Base-by-base conservation (phyloP, 176 grass and related monocot species). In the Aegilops speltoides region DNA sequence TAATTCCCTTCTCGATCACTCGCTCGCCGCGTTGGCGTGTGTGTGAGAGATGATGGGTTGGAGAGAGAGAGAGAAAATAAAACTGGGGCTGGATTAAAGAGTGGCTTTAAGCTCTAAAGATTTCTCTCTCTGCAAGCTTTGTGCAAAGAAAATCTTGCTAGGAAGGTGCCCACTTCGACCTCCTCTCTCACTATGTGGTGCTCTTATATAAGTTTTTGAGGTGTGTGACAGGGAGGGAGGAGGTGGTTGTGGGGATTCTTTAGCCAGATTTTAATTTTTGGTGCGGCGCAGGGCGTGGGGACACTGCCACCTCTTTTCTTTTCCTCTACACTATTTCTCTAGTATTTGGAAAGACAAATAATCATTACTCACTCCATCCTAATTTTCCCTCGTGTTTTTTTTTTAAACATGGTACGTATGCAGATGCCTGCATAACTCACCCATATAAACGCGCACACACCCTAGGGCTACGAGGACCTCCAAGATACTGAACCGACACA, bases 151-250 rank as follows among this genome's bases (percentile, higher is more conserved):
- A 80, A 76, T 62, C 62, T 76, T 77, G 81, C 37, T 85, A 60
- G 65, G 81, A 81, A 85, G 89, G 71, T 46, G 81, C 89, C 82
- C 85, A 80, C 89, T 76, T 61, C 63, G 63, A 22, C 16, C 68
- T 63, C 26, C 10, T 9, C 50, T 20, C 22, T 36, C 46, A 68
- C 29, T 87, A 16, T 78, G 50, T 63, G 77, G 86, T 81, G 63
- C 89, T 81, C 77, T 91, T 88, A 91, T 87, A 91, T 91, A 91
- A 81, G 89, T 88, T 87, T 68, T 91, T 32, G 76, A 77, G 88
- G 65, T 31, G 87, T 56, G 71, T 64, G 83, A 71, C 83, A 86
- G 50, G 83, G 78, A 86, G 50, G 83, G 78, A 64, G 73, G 81
- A 64, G 74, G 81, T 80, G 75, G 81, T 80, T 87, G 68, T 61